phyloP scores from a whole-genome alignment of 805 yeast genomes.

The Hanseniaspora taiwanica region DNA sequence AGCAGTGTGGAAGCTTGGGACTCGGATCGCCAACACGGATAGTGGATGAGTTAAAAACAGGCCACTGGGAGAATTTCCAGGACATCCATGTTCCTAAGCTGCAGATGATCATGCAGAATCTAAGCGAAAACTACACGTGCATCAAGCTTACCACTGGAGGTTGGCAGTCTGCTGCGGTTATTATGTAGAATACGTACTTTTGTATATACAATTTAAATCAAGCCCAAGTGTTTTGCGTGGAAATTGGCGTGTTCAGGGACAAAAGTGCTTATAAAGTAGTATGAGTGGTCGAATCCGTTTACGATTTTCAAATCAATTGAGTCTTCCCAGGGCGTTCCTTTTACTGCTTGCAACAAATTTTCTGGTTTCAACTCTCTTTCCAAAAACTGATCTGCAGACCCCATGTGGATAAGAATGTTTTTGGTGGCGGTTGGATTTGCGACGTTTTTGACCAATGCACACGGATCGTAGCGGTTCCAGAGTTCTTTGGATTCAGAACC shows the following conservation, averaged over 20 bases:
- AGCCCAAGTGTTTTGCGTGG: constrained; percentile 56
- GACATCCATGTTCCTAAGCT: constrained; percentile 30
- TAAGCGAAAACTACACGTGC: constrained; percentile 27
- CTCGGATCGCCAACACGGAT: constrained; percentile 29
- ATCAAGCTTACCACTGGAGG: constrained; percentile 61
- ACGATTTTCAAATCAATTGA: constrained; percentile 47
- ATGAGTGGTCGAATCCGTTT: constrained; percentile 85
- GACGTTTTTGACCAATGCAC: constrained; percentile 42
- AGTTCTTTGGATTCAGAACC: constrained; percentile 32
- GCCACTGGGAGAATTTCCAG: constrained; percentile 22
- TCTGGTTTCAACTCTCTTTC: constrained; percentile 65
- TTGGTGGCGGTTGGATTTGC: constrained; percentile 33
- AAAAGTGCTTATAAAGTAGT: constrained; percentile 71
- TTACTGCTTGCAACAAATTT: constrained; percentile 43
- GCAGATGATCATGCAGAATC: constrained; percentile 14
- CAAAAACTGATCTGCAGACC: constrained; percentile 63
- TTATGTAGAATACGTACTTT: constrained; percentile 13
- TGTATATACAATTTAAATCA: constrained; percentile 10
- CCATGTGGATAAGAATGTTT: constrained; percentile 72
- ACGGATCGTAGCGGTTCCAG: constrained; percentile 81
- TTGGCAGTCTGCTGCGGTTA: constrained; percentile 66
- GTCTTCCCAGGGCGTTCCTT: constrained; percentile 44
- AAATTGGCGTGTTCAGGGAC: constrained; percentile 73
- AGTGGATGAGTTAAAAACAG: constrained; percentile 14
- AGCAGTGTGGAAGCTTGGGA: constrained; percentile 59